phyloP scores from a whole-genome alignment of 164 flowering plant genomes.

The Dillenia suffruticosa region DNA sequence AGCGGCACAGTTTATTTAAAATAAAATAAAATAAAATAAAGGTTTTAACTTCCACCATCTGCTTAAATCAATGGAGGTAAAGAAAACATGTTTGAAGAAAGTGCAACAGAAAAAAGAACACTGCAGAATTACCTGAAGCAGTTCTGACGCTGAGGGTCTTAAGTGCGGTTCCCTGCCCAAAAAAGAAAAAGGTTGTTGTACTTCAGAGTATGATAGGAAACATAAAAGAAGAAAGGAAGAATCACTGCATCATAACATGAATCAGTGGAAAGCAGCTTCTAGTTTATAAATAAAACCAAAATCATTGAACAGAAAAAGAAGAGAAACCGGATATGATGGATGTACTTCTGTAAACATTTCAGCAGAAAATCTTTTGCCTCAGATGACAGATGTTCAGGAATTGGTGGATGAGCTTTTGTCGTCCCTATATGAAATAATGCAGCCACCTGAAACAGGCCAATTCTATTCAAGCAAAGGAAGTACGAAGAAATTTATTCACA shows the following conservation, averaged over 20 bases:
- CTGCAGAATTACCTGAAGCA: constrained; percentile 50
- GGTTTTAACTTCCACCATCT: background rate
- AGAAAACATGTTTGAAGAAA: background rate
- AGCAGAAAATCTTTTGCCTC: constrained; percentile 90
- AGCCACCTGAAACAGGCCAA: constrained; percentile 57
- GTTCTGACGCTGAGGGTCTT: constrained; percentile 58
- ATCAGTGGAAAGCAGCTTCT: too few species aligned
- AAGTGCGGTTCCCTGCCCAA: constrained; percentile 57
- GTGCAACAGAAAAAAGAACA: background rate
- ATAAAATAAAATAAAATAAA: constrained; percentile 1
- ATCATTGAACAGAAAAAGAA: background rate
- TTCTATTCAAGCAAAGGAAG: constrained; percentile 8
- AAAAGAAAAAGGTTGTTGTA: background rate
- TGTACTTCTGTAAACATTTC: constrained; percentile 84
- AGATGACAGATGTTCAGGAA: constrained; percentile 84
- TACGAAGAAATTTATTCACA: background rate
- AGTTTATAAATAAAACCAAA: too few species aligned
- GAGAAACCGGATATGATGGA: background rate
- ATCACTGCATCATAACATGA: too few species aligned
- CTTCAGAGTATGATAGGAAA: background rate
- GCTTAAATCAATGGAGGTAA: too few species aligned
- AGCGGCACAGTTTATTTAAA: background rate
- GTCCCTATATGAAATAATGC: constrained; percentile 89
- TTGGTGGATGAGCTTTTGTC: constrained; percentile 95
- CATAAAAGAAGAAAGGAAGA: background rate